Evolutionary conservation across 164 flowering plant species (phyloP).

Genomic region (Chimonanthus salicifolius): DNA sequence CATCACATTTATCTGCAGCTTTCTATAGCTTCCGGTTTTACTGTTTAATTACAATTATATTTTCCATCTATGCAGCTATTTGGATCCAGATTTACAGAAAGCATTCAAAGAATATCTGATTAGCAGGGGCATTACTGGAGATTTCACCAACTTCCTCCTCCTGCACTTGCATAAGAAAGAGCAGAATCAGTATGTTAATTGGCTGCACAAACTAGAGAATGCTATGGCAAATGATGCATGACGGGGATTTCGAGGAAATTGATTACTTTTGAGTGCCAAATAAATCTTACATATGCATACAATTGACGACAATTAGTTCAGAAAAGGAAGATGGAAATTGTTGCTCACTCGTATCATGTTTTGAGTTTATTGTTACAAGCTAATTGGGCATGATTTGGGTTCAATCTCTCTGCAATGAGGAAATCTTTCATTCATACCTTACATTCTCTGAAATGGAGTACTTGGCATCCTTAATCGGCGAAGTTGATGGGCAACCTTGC

Average conservation of each 20-base stretch:
- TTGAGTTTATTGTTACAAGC: background rate
- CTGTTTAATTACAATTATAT: no score
- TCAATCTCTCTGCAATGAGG: background rate
- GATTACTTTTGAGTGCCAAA: background rate
- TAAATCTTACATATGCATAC: background rate
- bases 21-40: background rate
- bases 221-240: constrained; percentile 15
- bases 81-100: constrained; percentile 55
- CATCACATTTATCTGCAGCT: background rate
- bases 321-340: background rate
- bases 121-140: constrained; percentile 47
- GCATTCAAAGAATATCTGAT: constrained; percentile 51
- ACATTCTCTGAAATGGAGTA: no score
- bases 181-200: constrained; percentile 57
- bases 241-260: background rate
- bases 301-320: background rate
- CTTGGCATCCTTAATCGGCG: no score
- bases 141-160: constrained; percentile 57
- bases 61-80: constrained; percentile 30
- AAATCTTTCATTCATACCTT: background rate
- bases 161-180: constrained; percentile 63
- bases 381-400: background rate
- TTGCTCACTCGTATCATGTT: background rate
- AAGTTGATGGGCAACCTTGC: no score
- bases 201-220: constrained; percentile 53